These are phyloP conservation scores for Phyllosticta citribraziliensis DNA, from an alignment of 2,329 filamentous ascomycete species.

Conservation along the genomic window DNA sequence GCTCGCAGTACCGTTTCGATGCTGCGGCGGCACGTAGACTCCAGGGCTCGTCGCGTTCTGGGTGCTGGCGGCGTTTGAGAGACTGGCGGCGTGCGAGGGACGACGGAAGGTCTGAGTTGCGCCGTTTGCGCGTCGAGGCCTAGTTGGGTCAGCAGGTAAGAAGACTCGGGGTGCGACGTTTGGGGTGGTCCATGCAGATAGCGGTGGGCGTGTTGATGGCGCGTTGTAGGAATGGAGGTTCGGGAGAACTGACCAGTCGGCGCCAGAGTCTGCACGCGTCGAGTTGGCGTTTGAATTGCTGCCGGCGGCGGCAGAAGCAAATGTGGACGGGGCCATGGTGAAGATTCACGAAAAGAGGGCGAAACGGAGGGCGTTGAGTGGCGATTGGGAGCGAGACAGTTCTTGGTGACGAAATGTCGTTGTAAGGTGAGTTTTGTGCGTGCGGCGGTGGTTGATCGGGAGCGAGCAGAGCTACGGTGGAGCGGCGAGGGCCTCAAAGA, in stretches of 20 bases:
- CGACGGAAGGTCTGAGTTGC: conserved; percentile 58
- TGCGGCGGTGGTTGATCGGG: conserved; percentile 2
- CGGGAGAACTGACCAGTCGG: conserved; percentile 35
- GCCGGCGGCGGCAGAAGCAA: conserved; percentile 41
- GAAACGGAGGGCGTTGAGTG: neutral
- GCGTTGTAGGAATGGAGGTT: conserved; percentile 8
- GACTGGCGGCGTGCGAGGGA: conserved; percentile 49
- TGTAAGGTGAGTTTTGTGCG: conserved; percentile 7
- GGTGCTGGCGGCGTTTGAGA: conserved; percentile 30
- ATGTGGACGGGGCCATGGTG: conserved; percentile 38
- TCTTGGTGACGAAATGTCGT: conserved; percentile 5
- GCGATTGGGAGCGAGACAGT: conserved; percentile 5
- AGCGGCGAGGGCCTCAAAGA: neutral
- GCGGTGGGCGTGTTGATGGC: conserved; percentile 11
- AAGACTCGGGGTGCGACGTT: neutral
- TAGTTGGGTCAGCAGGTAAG: conserved; percentile 19
- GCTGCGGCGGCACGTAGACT: conserved; percentile 50
- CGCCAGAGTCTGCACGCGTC: conserved; percentile 33
- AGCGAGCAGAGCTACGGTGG: neutral
- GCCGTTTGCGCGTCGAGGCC: conserved; percentile 56
- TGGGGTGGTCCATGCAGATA: neutral
- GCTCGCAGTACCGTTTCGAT: conserved; percentile 47
- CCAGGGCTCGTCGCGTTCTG: conserved; percentile 29
- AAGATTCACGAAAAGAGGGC: neutral
- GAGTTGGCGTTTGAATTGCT: conserved; percentile 27